These are phyloP conservation scores for Asterophora lycoperdoides DNA, from an alignment of 768 basidiomycete species.

Conservation along the genomic window DNA sequence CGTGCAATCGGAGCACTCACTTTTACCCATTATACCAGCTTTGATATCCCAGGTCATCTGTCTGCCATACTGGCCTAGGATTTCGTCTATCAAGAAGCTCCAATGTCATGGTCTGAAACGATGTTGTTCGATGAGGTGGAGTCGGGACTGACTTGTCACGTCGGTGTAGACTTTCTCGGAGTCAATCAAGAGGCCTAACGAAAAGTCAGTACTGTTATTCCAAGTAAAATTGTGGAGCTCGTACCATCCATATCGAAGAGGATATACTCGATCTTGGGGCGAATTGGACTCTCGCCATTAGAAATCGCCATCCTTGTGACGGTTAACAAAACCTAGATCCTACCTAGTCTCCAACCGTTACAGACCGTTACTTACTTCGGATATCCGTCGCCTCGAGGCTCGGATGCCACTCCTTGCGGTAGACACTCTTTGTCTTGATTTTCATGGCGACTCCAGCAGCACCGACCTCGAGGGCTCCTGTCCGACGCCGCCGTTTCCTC, in stretches of 20 bases:
- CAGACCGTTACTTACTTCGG: no score
- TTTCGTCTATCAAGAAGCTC: slow-evolving; percentile 46
- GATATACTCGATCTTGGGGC: slow-evolving; percentile 50
- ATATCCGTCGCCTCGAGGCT: no score
- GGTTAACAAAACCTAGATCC: no score
- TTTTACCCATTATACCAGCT: slow-evolving; percentile 85
- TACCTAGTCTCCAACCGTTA: no score
- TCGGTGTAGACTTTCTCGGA: slow-evolving; percentile 73
- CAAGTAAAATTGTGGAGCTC: slow-evolving; percentile 1
- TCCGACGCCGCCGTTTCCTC: slow-evolving; percentile 47
- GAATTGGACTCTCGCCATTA: slow-evolving; percentile 10
- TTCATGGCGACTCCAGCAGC: slow-evolving; percentile 17
- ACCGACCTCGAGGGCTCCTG: slow-evolving; percentile 15
- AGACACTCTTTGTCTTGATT: no score
- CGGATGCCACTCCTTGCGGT: no score
- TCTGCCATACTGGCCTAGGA: slow-evolving; percentile 67
- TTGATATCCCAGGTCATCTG: slow-evolving; percentile 88
- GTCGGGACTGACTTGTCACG: slow-evolving; percentile 60
- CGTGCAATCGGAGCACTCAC: slow-evolving; percentile 32
- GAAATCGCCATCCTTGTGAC: neutral
- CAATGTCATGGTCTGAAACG: neutral
- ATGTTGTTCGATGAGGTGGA: slow-evolving; percentile 3
- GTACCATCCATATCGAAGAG: slow-evolving; percentile 74
- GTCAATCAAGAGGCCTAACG: slow-evolving; percentile 67
- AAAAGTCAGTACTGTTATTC: neutral